Base-by-base conservation (phyloP, 1,139 yeast species). In the Yamadazyma jaroonii region DNA sequence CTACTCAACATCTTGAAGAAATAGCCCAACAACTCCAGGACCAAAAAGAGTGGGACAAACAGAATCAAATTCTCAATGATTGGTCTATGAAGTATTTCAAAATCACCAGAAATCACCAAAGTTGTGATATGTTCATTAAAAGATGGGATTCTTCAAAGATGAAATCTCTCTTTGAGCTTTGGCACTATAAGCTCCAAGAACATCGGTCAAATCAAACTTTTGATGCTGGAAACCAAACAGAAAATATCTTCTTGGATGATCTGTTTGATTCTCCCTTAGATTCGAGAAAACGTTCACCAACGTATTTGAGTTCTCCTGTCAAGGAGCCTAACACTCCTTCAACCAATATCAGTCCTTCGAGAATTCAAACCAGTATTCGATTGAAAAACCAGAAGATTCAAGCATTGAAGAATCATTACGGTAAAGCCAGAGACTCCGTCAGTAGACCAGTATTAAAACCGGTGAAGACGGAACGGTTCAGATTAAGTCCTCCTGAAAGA, bases 51-150 rank as follows among this genome's bases (percentile, higher is more conserved):
- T 56, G 62, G 27, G 48, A 42, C 15, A 49, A 43, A 29, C 55
- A 56, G 8, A 47, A 57, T 17, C 63, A 56, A 14, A 40, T 53
- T 3, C 45, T 69, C n/a, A 54, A 66, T 28, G 53, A 47, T 10
- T 70, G 76, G 76, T 58, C 67, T 1, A 62, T 67, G 64, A 61
- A 58, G 34, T 57, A 59, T 36, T 60, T 64, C 35, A 67, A 64
- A 44, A 50, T 50, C 21, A 54, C 54, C 12, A 49, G 72, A 32
- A 63, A 66, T 42, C 57, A 62, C 32, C 72, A 66, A 37, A 59
- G 65, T 24, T 65, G 67, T 46, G 65, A 62, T 10, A 48, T 62
- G 33, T 68, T 69, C 39, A 46, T 54, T 8, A 55, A 54, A 20
- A 57, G 67, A 38, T 65, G 70, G 69, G 59, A 64, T 31, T 40